phyloP scores from a whole-genome alignment of 202 grass and related monocot genomes.

The Panicum virgatum region DNA sequence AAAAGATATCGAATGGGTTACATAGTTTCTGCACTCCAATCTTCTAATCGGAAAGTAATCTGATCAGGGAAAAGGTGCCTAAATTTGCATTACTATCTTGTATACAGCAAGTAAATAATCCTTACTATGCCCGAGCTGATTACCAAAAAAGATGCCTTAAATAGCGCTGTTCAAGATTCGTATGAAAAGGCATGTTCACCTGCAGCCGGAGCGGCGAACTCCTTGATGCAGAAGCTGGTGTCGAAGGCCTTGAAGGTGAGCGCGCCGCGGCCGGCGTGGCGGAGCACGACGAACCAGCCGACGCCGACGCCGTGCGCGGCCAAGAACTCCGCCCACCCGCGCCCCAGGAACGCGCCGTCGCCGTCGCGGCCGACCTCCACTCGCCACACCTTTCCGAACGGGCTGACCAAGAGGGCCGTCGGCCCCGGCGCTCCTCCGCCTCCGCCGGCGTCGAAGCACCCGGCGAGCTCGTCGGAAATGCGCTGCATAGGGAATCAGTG shows the following conservation, averaged over 20 bases:
- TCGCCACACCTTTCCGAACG: constrained; percentile 42
- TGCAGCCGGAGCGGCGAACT: not conserved
- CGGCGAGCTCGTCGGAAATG: constrained; percentile 22
- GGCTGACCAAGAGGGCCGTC: constrained; percentile 24
- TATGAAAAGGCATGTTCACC: not conserved
- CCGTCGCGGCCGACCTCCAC: constrained; percentile 35
- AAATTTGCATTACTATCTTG: not conserved
- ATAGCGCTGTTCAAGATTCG: not conserved
- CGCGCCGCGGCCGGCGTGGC: constrained; percentile 44
- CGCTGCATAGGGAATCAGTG: not conserved
- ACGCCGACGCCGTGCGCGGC: constrained; percentile 33
- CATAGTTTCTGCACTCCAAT: not conserved
- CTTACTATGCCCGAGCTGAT: not conserved
- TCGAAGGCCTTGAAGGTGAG: constrained; percentile 56
- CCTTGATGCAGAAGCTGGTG: constrained; percentile 31
- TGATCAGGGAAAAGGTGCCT: not conserved
- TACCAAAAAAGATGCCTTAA: not conserved
- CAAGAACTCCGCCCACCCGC: constrained; percentile 51
- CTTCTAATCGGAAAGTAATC: not conserved
- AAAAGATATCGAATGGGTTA: not conserved
- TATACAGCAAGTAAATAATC: not conserved
- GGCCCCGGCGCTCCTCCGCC: not conserved
- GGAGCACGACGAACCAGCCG: constrained; percentile 42
- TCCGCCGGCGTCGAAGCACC: not conserved
- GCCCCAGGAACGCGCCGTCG: constrained; percentile 35